A percentile compares a stretch with the other conserved stretches of the same genome.
phyloP scores from a whole-genome alignment of 78 protist genomes.

The Dictyostelium brefeldianum region DNA sequence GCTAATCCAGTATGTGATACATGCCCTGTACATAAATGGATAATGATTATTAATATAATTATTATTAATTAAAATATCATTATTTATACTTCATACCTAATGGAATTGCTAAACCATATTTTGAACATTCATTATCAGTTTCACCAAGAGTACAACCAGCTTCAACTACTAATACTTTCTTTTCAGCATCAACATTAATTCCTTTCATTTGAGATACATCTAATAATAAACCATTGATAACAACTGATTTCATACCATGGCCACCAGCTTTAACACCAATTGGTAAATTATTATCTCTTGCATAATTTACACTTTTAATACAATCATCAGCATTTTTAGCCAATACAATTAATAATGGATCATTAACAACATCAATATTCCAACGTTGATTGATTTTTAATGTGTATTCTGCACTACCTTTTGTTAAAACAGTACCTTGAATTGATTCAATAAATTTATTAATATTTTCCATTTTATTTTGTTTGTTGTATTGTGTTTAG shows the following conservation, averaged over 20 bases:
- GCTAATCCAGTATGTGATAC: slow-evolving; percentile 14
- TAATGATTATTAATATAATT: no score
- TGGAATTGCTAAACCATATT: neutral
- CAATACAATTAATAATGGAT: neutral
- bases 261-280: neutral
- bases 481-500: no score
- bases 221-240: neutral
- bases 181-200: neutral
- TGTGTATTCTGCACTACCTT: neutral
- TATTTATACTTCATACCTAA: no score
- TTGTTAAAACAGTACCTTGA: neutral
- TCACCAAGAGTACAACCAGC: neutral
- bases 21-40: neutral
- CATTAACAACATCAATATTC: neutral
- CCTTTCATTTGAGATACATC: neutral
- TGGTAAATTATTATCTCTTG: neutral
- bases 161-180: neutral
- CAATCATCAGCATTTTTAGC: neutral
- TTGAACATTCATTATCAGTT: neutral
- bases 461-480: neutral
- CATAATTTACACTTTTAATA: neutral
- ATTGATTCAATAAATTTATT: neutral
- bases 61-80: no score
- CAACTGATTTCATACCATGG: neutral
- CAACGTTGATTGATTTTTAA: neutral